Evolutionary conservation across 108 stramenopile species (phyloP), one percentile per base, ranked within the genome.

Genomic region (Discostella pseudostelligera): DNA sequence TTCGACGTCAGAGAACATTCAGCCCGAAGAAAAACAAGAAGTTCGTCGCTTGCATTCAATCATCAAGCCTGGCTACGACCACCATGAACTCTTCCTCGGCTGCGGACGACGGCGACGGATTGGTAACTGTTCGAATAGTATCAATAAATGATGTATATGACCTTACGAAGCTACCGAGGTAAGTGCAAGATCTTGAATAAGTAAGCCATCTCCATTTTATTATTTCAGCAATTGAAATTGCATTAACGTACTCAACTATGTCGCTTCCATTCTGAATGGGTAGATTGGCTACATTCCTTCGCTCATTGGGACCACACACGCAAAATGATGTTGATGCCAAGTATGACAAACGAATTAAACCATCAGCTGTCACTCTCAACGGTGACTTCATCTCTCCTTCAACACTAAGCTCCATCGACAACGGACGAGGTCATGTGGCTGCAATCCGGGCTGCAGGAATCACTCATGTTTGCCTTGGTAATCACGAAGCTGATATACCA

Each of bases 361-460:
- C 72, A 16, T 67, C 79, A 0, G 83, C 83, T 13, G 78, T 86
- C 0, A 71, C 82, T 29, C 74, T 88, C n/a, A 62, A 76, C 28
- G 88, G 91, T 7, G 92, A 90, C 57, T 93, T 93, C 61, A 39
- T 90, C 1, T 77, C 79, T 21, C 87, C 86, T 8, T 83, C 80
- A 3, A 70, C 84, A 26, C 56, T 93, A 19, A 75, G 79, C 16
- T 80, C 80, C 40, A 80, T 93, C 16, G 92, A 93, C 69, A 59
- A 69, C 14, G 92, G 92, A 5, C 50, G 73, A 22, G 87, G 83
- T 10, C 81, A 84, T 59, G 83, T 90, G 0, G 69, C 74, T 13
- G 77, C 81, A 24, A 54, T 90, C n/a, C 59, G 79, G 6, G 78
- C 83, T 22, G 54, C 69, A 12, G 86, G 86, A 11, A 55, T 89